Conservation (phyloP, 495 filamentous ascomycete genomes). For the Lophium mytilinum region DNA sequence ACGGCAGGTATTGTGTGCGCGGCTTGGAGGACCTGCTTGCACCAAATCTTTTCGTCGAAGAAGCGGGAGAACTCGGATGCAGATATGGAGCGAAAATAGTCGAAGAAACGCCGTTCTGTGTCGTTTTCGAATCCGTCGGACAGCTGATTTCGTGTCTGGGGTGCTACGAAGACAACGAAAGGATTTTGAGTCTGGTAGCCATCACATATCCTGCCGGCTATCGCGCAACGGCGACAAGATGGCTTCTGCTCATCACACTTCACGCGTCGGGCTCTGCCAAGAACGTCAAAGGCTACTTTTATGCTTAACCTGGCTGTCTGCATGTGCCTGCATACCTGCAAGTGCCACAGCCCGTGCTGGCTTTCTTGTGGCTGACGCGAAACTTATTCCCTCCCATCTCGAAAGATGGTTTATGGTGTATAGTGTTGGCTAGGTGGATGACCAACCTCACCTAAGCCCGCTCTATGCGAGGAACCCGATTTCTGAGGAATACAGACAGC, state of each 20-base stretch:
- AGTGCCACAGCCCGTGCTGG: slow-evolving; percentile 16
- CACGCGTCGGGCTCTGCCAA: slow-evolving; percentile 33
- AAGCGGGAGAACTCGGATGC: slow-evolving; percentile 17
- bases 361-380: slow-evolving; percentile 17
- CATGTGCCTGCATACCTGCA: slow-evolving; percentile 27
- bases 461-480: no score
- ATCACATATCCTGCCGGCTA: slow-evolving; percentile 37
- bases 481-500: no score
- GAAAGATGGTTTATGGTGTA: no score
- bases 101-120: slow-evolving; percentile 15
- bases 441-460: no score
- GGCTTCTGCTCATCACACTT: slow-evolving; percentile 42
- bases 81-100: slow-evolving; percentile 14
- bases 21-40: slow-evolving; percentile 10
- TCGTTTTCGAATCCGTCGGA: slow-evolving; percentile 20
- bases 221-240: slow-evolving; percentile 34
- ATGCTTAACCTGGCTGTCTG: neutral
- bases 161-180: slow-evolving; percentile 14
- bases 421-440: no score
- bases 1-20: slow-evolving; percentile 9
- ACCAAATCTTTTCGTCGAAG: slow-evolving; percentile 13
- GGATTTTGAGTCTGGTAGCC: slow-evolving; percentile 30
- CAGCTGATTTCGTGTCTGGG: neutral
- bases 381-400: neutral
- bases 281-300: neutral